Percentiles rank a stretch among this genome's conserved stretches.
phyloP scores from a whole-genome alignment of 805 yeast genomes.

The Myxozyma udenii region DNA sequence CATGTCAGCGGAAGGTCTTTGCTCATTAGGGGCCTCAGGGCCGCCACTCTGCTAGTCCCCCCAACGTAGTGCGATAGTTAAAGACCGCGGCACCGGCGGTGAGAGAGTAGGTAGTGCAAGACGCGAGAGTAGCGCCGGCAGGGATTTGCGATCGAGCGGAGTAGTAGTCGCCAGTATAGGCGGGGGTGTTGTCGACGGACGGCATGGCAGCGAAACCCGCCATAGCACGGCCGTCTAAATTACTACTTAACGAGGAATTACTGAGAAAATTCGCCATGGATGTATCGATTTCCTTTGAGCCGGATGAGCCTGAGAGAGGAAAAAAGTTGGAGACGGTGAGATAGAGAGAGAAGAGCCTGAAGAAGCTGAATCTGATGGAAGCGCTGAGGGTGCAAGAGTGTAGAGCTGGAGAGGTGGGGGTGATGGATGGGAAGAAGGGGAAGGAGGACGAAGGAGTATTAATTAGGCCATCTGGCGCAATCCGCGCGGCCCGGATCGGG shows the following conservation, averaged over 20 bases:
- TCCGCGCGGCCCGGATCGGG: too few species aligned
- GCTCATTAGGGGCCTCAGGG: slow-evolving; percentile 33
- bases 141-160: slow-evolving; percentile 13
- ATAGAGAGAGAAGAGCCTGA: too few species aligned
- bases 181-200: slow-evolving; percentile 6
- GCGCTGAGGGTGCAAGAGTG: not conserved
- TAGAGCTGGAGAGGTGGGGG: not conserved
- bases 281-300: slow-evolving; percentile 4
- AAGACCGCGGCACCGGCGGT: slow-evolving; percentile 30
- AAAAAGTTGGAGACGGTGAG: too few species aligned
- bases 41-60: slow-evolving; percentile 35
- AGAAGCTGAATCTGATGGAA: not conserved
- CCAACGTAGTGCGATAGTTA: slow-evolving; percentile 33
- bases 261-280: slow-evolving; percentile 31
- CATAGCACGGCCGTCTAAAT: slow-evolving; percentile 21
- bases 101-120: slow-evolving; percentile 29
- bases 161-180: slow-evolving; percentile 6
- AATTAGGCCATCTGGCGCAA: too few species aligned
- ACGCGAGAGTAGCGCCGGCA: slow-evolving; percentile 27
- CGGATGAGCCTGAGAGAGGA: slow-evolving; percentile 3
- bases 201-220: slow-evolving; percentile 13
- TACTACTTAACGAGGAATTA: too few species aligned
- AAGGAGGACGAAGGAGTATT: not conserved
- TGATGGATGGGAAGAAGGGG: not conserved
- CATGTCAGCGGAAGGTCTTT: slow-evolving; percentile 32